phyloP scores from a whole-genome alignment of 345 rosid genomes.

The Isatis tinctoria region DNA sequence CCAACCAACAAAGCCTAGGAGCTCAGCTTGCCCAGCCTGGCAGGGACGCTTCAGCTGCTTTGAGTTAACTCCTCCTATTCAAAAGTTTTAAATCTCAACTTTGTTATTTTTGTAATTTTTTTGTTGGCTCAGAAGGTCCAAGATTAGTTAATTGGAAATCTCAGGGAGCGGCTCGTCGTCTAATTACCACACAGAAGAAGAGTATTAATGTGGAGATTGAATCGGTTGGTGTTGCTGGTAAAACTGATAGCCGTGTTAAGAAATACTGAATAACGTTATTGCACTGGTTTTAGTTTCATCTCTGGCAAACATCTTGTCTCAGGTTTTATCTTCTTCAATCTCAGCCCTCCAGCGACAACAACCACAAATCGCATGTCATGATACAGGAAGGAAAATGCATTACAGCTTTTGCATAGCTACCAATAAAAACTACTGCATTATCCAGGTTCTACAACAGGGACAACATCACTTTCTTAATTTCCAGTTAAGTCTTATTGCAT shows the following conservation, averaged over 20 bases:
- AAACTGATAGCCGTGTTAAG: constrained; percentile 52
- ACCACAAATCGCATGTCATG: background rate
- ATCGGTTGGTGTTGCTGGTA: constrained; percentile 66
- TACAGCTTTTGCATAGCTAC: background rate
- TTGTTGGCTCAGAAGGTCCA: constrained; percentile 10
- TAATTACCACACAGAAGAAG: constrained; percentile 48
- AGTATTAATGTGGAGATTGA: constrained; percentile 57
- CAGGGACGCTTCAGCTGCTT: constrained; percentile 99
- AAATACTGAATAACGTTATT: constrained; percentile 35
- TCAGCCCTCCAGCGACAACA: background rate
- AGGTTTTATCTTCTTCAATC: too few species aligned
- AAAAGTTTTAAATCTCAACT: background rate
- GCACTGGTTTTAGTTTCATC: background rate
- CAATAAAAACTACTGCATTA: background rate
- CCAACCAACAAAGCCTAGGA: constrained; percentile 96
- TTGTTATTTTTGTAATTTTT: background rate
- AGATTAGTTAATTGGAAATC: background rate
- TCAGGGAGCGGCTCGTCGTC: constrained; percentile 67
- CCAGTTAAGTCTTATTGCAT: too few species aligned
- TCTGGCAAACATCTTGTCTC: background rate
- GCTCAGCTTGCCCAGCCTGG: constrained; percentile 93
- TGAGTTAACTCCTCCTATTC: constrained; percentile 37
- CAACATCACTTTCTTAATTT: too few species aligned
- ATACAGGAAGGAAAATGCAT: background rate
- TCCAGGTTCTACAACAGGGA: background rate